Percentiles rank a stretch among this genome's conserved stretches.
Evolutionary conservation across 306 rosid species (phyloP).

Genomic region (Urtica urens): DNA sequence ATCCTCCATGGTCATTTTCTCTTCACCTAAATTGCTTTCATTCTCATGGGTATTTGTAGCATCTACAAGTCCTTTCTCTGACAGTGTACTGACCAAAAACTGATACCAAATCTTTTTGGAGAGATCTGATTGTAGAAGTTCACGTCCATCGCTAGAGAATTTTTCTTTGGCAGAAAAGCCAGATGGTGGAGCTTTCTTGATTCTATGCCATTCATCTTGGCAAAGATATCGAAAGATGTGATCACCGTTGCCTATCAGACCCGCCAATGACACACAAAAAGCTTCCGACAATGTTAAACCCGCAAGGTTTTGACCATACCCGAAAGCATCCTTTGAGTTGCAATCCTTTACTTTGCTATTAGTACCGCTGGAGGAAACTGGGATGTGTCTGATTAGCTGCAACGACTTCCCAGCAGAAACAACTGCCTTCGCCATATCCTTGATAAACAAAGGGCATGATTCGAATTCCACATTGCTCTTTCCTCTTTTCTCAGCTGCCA

Average conservation of each 20-base stretch:
- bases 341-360: slow-evolving; percentile 39
- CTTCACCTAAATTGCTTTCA: slow-evolving; percentile 21
- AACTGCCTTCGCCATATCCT: slow-evolving; percentile 64
- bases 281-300: slow-evolving; percentile 73
- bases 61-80: slow-evolving; percentile 33
- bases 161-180: slow-evolving; percentile 21
- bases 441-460: slow-evolving; percentile 70
- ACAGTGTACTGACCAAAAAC: slow-evolving; percentile 52
- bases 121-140: slow-evolving; percentile 25
- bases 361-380: slow-evolving; percentile 24
- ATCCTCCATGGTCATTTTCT: slow-evolving; percentile 22
- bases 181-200: slow-evolving; percentile 19
- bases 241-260: slow-evolving; percentile 79
- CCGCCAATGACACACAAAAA: slow-evolving; percentile 71
- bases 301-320: slow-evolving; percentile 38
- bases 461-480: slow-evolving; percentile 27
- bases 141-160: slow-evolving; percentile 21
- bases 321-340: slow-evolving; percentile 23
- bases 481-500: slow-evolving; percentile 43
- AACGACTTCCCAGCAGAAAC: slow-evolving; percentile 91
- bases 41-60: slow-evolving; percentile 25
- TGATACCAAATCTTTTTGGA: slow-evolving; percentile 59
- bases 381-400: slow-evolving; percentile 74
- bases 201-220: slow-evolving; percentile 35
- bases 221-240: slow-evolving; percentile 52